Percentiles rank a stretch among this genome's conserved stretches.
Evolutionary conservation across 2,329 filamentous ascomycete genomes (phyloP).

Genomic region (Didymella glomerata): DNA sequence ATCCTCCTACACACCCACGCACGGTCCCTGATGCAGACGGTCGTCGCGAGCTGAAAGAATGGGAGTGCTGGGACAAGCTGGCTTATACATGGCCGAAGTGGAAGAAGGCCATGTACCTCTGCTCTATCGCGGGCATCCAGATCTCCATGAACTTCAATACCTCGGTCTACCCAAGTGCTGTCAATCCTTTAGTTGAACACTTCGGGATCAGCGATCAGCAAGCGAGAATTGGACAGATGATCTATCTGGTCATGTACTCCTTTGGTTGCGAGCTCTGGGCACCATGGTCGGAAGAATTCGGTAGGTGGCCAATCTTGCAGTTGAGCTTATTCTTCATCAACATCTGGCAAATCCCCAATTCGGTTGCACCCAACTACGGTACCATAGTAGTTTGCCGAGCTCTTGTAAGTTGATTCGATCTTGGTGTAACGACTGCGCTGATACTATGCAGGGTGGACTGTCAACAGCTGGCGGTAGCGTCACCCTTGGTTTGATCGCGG

Average conservation of each 20-base stretch:
- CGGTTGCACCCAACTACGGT: conserved; percentile 68
- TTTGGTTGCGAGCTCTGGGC: conserved; percentile 90
- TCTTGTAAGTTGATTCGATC: conserved; percentile 59
- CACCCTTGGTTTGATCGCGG: conserved; percentile 69
- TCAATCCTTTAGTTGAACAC: conserved; percentile 63
- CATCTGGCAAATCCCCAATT: conserved; percentile 73
- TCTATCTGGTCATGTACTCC: conserved; percentile 78
- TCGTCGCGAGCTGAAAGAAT: conserved; percentile 46
- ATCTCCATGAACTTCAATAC: conserved; percentile 67
- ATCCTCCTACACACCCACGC: conserved; percentile 15
- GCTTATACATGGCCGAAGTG: conserved; percentile 57
- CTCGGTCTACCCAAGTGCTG: conserved; percentile 62
- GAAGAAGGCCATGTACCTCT: conserved; percentile 62
- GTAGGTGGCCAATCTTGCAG: conserved; percentile 63
- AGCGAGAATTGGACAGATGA: conserved; percentile 37
- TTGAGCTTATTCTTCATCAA: conserved; percentile 67
- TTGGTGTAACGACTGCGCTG: conserved; percentile 16
- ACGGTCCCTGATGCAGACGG: conserved; percentile 25
- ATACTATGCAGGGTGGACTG: conserved; percentile 38
- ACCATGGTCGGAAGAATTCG: conserved; percentile 79
- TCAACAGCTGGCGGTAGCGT: conserved; percentile 69
- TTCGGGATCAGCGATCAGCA: conserved; percentile 58
- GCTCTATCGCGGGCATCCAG: conserved; percentile 62
- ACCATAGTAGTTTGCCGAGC: conserved; percentile 68
- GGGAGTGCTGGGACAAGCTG: conserved; percentile 57